A percentile compares a stretch with the other conserved stretches of the same genome.
phyloP scores from a whole-genome alignment of 805 yeast genomes.

The Wickerhamiella azyma region DNA sequence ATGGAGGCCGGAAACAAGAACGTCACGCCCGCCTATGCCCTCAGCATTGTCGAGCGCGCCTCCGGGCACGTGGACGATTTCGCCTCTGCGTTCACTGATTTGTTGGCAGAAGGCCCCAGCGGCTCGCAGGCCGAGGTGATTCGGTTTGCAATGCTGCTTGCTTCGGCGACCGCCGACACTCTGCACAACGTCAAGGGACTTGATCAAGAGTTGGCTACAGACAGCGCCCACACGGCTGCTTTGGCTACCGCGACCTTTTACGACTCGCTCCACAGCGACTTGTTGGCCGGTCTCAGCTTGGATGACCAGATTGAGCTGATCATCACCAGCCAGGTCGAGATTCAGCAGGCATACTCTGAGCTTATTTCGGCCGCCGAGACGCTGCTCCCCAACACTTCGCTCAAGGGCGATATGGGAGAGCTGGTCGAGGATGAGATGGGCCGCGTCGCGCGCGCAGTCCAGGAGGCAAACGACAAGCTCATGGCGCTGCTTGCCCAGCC shows the following conservation, averaged over 20 bases:
- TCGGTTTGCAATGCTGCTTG: conserved; percentile 46
- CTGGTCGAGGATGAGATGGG: conserved; percentile 62
- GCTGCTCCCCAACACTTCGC: conserved; percentile 33
- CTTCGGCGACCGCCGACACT: conserved; percentile 48
- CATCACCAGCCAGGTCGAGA: conserved; percentile 57
- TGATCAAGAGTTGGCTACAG: conserved; percentile 30
- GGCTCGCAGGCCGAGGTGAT: conserved; percentile 39
- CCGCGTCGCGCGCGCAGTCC: conserved; percentile 57
- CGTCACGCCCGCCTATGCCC: conserved; percentile 54
- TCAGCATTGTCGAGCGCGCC: conserved; percentile 57
- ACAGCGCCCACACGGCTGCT: conserved; percentile 45
- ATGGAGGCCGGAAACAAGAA: conserved; percentile 72
- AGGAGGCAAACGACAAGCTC: conserved; percentile 49
- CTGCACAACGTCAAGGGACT: conserved; percentile 60
- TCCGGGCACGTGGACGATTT: conserved; percentile 65
- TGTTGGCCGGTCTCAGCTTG: conserved; percentile 33
- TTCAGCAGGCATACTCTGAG: conserved; percentile 56
- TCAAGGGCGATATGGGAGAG: conserved; percentile 43
- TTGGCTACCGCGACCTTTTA: conserved; percentile 49
- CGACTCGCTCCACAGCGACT: conserved; percentile 40
- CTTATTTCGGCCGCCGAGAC: conserved; percentile 43
- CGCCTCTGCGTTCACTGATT: conserved; percentile 61
- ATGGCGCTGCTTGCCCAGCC: conserved; percentile 36
- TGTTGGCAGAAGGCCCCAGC: conserved; percentile 62
- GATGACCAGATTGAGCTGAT: conserved; percentile 63